Base-by-base conservation (phyloP, 2,329 filamentous ascomycete species). In the Colletotrichum brevisporum region DNA sequence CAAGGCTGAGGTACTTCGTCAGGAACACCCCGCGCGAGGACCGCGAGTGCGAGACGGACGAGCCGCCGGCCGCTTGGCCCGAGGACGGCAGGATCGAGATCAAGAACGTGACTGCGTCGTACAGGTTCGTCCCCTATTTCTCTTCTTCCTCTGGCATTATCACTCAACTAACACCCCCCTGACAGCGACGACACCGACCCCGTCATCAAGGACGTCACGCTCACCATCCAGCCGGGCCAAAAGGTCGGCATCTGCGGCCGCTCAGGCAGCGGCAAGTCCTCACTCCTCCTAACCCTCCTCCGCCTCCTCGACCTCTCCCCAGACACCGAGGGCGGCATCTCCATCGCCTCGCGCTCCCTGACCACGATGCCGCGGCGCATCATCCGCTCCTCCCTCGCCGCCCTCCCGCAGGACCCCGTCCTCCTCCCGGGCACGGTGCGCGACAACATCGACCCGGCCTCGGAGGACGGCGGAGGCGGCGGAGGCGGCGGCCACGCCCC, bases 201-300 rank as follows among this genome's bases (percentile, higher is more conserved):
- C 1, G 72, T 75, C 0, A 31, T 78, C 0, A 56, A 56, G 0
- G 55, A 73, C 2, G 54, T 77, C 2, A 72, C 72, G 5, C 63
- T 79, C 1, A 48, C 43, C 0, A 65, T 78, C 5, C 50, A 73
- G 4, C 74, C 81, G 0, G 84, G 85, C 0, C 79, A 84, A 67
- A 86, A 84, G 48, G 77, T 88, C 4, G 85, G 81, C 6, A 78
- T 88, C 6, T 85, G 84, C 59, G 86, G 86, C 2, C 83, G 85
- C 0, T 86, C 83, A 6, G 86, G 86, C 10, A 87, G 84, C 63
- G 86, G 86, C 2, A 88, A 88, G 74, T 84, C 82, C 0, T 85
- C 84, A 0, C 76, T 88, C 1, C 74, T 86, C 0, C 76, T 84
- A 1, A 78, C 82, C 0, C 76, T 88, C 2, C 80, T 88, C 24